Conservation (phyloP, 1,139 yeast species). For the Meyerozyma guilliermondii region DNA sequence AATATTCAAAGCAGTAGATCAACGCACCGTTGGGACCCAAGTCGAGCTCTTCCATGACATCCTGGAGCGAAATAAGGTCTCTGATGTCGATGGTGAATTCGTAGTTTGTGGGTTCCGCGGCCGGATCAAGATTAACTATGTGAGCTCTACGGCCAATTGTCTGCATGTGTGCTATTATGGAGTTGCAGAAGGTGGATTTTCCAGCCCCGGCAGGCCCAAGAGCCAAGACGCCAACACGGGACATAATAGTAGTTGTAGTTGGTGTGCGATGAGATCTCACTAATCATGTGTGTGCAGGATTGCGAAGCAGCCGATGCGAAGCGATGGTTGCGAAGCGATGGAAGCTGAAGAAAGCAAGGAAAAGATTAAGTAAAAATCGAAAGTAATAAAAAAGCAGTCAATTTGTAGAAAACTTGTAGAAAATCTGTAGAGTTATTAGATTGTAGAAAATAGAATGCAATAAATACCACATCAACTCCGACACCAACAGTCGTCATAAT, state of each 20-base stretch:
- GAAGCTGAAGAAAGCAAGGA: too few relatives aligned
- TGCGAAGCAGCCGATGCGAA: too few relatives aligned
- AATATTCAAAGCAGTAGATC: slow-evolving; percentile 86
- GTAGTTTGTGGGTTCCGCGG: slow-evolving; percentile 89
- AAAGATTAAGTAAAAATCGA: neutral
- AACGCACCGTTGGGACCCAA: slow-evolving; percentile 96
- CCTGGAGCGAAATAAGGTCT: slow-evolving; percentile 84
- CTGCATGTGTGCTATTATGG: slow-evolving; percentile 84
- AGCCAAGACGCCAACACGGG: slow-evolving; percentile 92
- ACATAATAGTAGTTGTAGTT: slow-evolving; percentile 58
- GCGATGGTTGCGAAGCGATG: too few relatives aligned
- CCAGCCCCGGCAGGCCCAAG: slow-evolving; percentile 99
- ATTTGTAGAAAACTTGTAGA: too few relatives aligned
- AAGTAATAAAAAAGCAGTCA: too few relatives aligned
- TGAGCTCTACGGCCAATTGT: slow-evolving; percentile 90
- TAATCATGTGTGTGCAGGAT: neutral
- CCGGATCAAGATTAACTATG: slow-evolving; percentile 93
- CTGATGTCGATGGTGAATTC: slow-evolving; percentile 92
- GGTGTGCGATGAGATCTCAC: neutral
- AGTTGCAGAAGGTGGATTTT: slow-evolving; percentile 83
- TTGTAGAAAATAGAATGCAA: too few relatives aligned
- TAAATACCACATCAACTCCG: neutral
- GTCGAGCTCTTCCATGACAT: slow-evolving; percentile 94
- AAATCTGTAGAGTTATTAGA: too few relatives aligned
- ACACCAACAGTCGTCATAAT: slow-evolving; percentile 60